phyloP scores from a whole-genome alignment of 768 basidiomycete species.

The Terana coerulea region DNA sequence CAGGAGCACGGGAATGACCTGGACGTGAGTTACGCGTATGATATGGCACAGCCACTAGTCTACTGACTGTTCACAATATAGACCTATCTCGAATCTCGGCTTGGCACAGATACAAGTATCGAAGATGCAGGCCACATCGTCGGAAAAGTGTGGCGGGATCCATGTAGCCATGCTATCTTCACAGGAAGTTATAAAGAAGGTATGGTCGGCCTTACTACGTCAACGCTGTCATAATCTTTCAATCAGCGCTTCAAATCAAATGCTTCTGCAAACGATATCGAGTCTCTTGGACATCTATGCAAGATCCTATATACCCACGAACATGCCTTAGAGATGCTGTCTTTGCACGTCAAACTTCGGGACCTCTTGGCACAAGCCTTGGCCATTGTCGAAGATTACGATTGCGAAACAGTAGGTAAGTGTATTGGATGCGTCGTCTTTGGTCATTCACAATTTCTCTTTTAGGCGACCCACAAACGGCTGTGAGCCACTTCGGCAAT shows the following conservation, averaged over 20 bases:
- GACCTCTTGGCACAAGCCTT: slow-evolving; percentile 64
- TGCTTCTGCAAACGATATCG: slow-evolving; percentile 54
- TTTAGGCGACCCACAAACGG: slow-evolving; percentile 80
- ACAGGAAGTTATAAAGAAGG: slow-evolving; percentile 55
- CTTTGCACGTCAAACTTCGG: slow-evolving; percentile 61
- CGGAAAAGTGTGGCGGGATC: slow-evolving; percentile 49
- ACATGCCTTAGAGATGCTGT: slow-evolving; percentile 60
- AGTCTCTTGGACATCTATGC: slow-evolving; percentile 67
- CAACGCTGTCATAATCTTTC: neutral
- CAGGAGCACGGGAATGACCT: slow-evolving; percentile 58
- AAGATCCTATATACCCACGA: slow-evolving; percentile 59
- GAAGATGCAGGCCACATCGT: slow-evolving; percentile 35
- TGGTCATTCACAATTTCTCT: neutral
- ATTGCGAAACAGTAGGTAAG: slow-evolving; percentile 78
- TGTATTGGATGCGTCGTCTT: neutral
- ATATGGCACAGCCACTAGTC: too few species aligned
- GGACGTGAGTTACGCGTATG: slow-evolving; percentile 38
- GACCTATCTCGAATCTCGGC: slow-evolving; percentile 55
- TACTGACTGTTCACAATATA: too few species aligned
- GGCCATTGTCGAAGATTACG: slow-evolving; percentile 63
- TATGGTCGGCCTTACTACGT: slow-evolving; percentile 25
- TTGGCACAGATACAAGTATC: slow-evolving; percentile 45
- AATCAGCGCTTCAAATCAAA: slow-evolving; percentile 56
- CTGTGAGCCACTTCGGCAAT: slow-evolving; percentile 72
- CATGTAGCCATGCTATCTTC: slow-evolving; percentile 53